Conservation (phyloP, 306 rosid genomes). For the Biancaea sappan region DNA sequence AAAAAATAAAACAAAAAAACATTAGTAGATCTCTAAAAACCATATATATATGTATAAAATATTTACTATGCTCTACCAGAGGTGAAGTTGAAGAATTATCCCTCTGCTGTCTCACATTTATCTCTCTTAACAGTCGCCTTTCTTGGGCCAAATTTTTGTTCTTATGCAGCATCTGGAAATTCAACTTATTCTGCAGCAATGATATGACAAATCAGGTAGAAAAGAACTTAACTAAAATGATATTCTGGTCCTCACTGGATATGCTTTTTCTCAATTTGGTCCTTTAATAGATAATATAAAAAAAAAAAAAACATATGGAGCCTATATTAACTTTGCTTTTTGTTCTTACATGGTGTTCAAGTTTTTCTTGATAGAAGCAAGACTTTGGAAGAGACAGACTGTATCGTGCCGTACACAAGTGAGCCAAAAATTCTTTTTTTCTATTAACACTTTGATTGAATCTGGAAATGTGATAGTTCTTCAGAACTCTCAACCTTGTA, state of each 20-base stretch:
- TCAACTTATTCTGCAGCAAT: constrained; percentile 32
- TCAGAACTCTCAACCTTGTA: neutral
- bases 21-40: neutral
- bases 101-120: neutral
- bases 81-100: constrained; percentile 16
- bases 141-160: constrained; percentile 22
- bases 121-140: constrained; percentile 20
- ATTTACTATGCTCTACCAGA: neutral
- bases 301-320: no score
- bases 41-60: neutral
- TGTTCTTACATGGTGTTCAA: constrained; percentile 19
- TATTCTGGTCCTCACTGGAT: no score
- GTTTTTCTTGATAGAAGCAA: neutral
- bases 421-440: neutral
- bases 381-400: constrained; percentile 1
- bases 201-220: neutral
- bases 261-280: no score
- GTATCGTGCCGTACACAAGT: constrained; percentile 1
- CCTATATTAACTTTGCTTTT: no score
- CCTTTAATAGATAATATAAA: no score
- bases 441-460: neutral
- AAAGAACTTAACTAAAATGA: no score
- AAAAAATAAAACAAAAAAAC: no score
- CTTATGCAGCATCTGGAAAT: constrained; percentile 26
- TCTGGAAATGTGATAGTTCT: neutral